Evolutionary conservation across 2,329 filamentous ascomycete species (phyloP).

Genomic region (Penicillium crustosum): DNA sequence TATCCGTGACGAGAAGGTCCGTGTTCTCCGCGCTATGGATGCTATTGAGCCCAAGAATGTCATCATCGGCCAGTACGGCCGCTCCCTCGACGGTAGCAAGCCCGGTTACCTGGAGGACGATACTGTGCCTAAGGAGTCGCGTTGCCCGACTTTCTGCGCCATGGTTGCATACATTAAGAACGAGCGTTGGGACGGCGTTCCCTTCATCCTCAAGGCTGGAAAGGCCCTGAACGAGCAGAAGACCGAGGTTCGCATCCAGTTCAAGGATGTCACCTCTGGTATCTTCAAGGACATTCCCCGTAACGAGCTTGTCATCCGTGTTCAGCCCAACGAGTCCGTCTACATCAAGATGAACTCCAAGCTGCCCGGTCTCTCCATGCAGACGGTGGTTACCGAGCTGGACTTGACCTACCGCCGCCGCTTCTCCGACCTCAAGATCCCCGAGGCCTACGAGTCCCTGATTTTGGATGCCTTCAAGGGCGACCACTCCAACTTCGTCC

Average conservation of each 20-base stretch:
- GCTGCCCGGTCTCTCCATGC: slow-evolving; percentile 96
- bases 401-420: slow-evolving; percentile 96
- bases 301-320: slow-evolving; percentile 98
- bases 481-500: slow-evolving; percentile 98
- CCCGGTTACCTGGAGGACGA: slow-evolving; percentile 98
- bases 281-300: slow-evolving; percentile 99
- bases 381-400: slow-evolving; percentile 97
- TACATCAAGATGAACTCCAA: slow-evolving; percentile 99
- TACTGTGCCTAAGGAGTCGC: slow-evolving; percentile 93
- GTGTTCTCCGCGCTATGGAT: slow-evolving; percentile 89
- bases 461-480: slow-evolving; percentile 98
- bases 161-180: slow-evolving; percentile 99
- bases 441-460: slow-evolving; percentile 96
- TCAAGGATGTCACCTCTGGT: slow-evolving; percentile 98
- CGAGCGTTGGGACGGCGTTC: slow-evolving; percentile 97
- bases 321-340: slow-evolving; percentile 98
- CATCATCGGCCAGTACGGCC: slow-evolving; percentile 98
- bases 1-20: slow-evolving; percentile 95
- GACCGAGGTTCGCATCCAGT: slow-evolving; percentile 98
- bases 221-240: slow-evolving; percentile 99
- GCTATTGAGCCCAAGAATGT: slow-evolving; percentile 98
- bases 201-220: slow-evolving; percentile 98
- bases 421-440: slow-evolving; percentile 99
- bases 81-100: slow-evolving; percentile 92
- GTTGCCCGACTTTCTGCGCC: slow-evolving; percentile 97